Conservation (phyloP, 257 asterid species). For the Thymus mandschuricus region DNA sequence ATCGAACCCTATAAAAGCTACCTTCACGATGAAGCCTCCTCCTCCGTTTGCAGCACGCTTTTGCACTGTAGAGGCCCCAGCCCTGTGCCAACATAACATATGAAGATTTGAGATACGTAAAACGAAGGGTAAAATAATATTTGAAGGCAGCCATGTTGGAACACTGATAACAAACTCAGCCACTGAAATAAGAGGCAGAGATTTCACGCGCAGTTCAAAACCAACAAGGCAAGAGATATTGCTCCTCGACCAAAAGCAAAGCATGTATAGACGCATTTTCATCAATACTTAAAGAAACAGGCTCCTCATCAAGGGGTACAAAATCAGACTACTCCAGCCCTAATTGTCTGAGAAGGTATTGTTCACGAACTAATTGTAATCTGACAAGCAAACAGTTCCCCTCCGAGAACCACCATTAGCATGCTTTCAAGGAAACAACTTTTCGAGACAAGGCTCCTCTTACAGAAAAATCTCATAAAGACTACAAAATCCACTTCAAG, state of each 20-base stretch:
- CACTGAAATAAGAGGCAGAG: constrained; percentile 27
- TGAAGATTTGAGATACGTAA: constrained; percentile 35
- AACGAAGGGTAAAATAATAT: constrained; percentile 12
- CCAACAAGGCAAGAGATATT: constrained; percentile 19
- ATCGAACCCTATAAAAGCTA: constrained; percentile 21
- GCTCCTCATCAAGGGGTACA: constrained; percentile 29
- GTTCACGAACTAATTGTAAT: constrained; percentile 24
- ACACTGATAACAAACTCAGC: constrained; percentile 30
- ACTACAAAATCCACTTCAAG: constrained; percentile 30
- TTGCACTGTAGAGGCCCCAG: constrained; percentile 43
- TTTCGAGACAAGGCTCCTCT: constrained; percentile 26
- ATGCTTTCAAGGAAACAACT: constrained; percentile 18
- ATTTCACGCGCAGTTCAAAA: constrained; percentile 31
- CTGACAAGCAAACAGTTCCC: constrained; percentile 19
- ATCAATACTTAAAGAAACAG: constrained; percentile 22
- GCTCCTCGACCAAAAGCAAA: constrained; percentile 28
- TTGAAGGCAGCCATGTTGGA: constrained; percentile 20
- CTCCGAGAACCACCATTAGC: constrained; percentile 26
- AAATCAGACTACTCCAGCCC: constrained; percentile 13
- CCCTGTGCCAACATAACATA: constrained; percentile 57
- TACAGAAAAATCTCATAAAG: neutral
- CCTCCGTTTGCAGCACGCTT: constrained; percentile 50
- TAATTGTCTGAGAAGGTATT: constrained; percentile 15
- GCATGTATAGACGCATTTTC: neutral
- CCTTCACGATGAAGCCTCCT: constrained; percentile 63